These are phyloP conservation scores for Cenococcum geophilum DNA, from an alignment of 495 filamentous ascomycete genomes.

Conservation along the genomic window DNA sequence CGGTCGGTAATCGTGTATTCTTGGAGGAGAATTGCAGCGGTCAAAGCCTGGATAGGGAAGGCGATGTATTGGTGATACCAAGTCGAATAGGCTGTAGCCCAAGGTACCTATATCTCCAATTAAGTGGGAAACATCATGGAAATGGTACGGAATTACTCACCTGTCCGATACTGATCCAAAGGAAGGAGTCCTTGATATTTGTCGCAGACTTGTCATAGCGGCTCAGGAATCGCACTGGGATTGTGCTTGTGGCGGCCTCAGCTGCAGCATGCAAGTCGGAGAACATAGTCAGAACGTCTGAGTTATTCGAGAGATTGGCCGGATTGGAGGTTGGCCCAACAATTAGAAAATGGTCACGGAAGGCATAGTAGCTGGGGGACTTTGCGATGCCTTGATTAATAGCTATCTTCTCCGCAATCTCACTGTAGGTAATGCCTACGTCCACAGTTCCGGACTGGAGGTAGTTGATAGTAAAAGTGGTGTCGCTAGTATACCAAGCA, in stretches of 20 bases:
- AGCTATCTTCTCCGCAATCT: constrained; percentile 40
- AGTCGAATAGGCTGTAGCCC: constrained; percentile 40
- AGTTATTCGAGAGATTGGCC: constrained; percentile 25
- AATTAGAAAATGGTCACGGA: constrained; percentile 42
- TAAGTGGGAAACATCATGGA: not conserved
- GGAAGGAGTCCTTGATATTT: constrained; percentile 45
- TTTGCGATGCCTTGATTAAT: constrained; percentile 36
- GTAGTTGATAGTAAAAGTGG: constrained; percentile 41
- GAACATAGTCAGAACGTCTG: constrained; percentile 35
- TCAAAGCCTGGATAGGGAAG: constrained; percentile 43
- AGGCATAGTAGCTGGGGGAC: constrained; percentile 34
- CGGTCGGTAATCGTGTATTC: constrained; percentile 45
- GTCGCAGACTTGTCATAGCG: constrained; percentile 45
- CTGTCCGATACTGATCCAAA: constrained; percentile 45
- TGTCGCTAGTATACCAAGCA: constrained; percentile 43
- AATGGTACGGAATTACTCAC: constrained; percentile 15
- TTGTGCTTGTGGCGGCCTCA: constrained; percentile 22
- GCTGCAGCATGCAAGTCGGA: constrained; percentile 35
- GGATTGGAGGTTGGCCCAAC: constrained; percentile 38
- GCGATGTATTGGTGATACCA: constrained; percentile 47
- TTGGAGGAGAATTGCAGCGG: constrained; percentile 34
- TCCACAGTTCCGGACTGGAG: constrained; percentile 36
- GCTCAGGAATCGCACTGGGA: constrained; percentile 38
- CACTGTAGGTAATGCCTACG: constrained; percentile 43
- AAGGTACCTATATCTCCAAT: constrained; percentile 35